Percentiles rank a stretch among this genome's conserved stretches.
These are phyloP conservation scores for Komagataella pastoris DNA, from an alignment of 805 yeast genomes.

Conservation along the genomic window DNA sequence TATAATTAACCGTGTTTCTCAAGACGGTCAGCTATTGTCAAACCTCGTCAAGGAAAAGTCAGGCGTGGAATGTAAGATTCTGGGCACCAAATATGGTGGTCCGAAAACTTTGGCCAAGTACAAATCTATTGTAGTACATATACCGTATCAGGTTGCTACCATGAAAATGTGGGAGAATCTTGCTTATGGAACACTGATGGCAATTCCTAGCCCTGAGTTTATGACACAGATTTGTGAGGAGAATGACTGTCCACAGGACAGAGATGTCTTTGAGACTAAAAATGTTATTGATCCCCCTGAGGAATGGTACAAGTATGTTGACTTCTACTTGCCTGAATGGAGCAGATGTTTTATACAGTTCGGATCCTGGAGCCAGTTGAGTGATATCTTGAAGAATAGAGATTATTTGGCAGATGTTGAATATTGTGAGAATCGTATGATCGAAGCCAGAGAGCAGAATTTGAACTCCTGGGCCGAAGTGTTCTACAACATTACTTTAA, in stretches of 20 bases:
- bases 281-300: background rate
- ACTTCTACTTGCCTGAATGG: background rate
- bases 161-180: background rate
- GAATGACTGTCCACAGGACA: background rate
- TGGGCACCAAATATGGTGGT: background rate
- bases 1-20: background rate
- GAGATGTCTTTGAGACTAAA: background rate
- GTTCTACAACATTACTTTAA: background rate
- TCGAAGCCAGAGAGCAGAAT: background rate
- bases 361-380: background rate
- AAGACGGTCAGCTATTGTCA: background rate
- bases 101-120: background rate
- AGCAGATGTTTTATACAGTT: background rate
- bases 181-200: background rate
- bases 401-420: background rate
- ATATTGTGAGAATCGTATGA: background rate
- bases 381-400: background rate
- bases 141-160: background rate
- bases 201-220: background rate
- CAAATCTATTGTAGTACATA: background rate
- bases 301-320: background rate
- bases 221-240: background rate
- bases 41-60: background rate
- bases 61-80: background rate
- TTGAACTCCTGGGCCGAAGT: background rate